Percentiles rank a stretch among this genome's conserved stretches.
phyloP scores from a whole-genome alignment of 768 basidiomycete species.

The Agaricus sinodeliciosus region DNA sequence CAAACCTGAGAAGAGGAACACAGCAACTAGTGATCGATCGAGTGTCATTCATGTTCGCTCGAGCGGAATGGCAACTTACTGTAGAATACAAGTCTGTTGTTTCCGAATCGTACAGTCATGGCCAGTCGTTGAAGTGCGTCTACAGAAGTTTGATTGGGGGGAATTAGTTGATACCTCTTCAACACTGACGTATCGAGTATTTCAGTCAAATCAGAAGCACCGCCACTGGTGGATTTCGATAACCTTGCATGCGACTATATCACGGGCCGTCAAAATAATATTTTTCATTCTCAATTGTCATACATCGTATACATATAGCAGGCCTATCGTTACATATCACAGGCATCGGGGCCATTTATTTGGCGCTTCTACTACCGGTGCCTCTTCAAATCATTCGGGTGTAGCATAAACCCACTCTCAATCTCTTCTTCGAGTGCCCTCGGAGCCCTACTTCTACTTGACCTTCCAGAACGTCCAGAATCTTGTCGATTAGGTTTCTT shows the following conservation, averaged over 20 bases:
- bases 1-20: constrained; percentile 39
- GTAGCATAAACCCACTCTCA: constrained; percentile 36
- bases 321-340: not conserved
- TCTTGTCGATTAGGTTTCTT: constrained; percentile 23
- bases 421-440: constrained; percentile 28
- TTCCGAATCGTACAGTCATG: constrained; percentile 61
- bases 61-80: constrained; percentile 25
- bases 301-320: not conserved
- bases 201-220: too few relatives aligned
- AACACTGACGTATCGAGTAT: too few relatives aligned
- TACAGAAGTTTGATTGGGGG: not conserved
- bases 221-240: not conserved
- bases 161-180: too few relatives aligned
- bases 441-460: constrained; percentile 26
- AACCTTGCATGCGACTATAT: not conserved
- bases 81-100: constrained; percentile 46
- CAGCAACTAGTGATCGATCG: constrained; percentile 26
- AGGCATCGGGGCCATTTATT: not conserved
- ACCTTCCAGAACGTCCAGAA: constrained; percentile 17
- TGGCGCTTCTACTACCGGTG: not conserved
- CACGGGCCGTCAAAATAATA: not conserved
- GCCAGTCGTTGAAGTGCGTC: not conserved
- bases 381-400: constrained; percentile 20
- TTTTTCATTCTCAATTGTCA: not conserved
- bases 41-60: not conserved